A percentile compares a stretch with the other conserved stretches of the same genome.
Evolutionary conservation across 129 eudicot species (phyloP).

Genomic region (Flaveria bidentis): DNA sequence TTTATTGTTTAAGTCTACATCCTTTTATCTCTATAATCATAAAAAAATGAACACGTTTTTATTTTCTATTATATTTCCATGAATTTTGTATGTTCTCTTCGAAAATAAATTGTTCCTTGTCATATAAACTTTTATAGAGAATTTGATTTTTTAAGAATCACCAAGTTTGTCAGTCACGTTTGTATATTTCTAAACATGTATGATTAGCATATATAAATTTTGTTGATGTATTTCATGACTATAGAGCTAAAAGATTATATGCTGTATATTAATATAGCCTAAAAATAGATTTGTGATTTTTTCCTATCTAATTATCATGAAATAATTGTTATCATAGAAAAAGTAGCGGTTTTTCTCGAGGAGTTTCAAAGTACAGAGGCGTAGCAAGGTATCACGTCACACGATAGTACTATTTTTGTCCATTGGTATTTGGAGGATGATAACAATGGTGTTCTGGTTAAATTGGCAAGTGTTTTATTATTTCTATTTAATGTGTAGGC

Average conservation of each 20-base stretch:
- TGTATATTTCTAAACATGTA: background rate
- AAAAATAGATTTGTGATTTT: background rate
- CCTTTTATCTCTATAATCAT: background rate
- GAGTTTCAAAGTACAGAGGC: constrained; percentile 92
- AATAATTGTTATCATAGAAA: constrained; percentile 37
- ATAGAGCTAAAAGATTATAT: background rate
- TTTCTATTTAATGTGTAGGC: constrained; percentile 53
- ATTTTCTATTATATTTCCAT: background rate
- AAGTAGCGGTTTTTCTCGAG: constrained; percentile 92
- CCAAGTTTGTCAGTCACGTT: background rate
- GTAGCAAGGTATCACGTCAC: constrained; percentile 69
- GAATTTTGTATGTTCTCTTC: background rate
- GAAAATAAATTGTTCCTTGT: background rate
- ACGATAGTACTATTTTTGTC: background rate
- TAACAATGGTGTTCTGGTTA: constrained; percentile 1
- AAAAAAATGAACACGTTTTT: background rate
- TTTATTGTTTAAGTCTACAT: constrained; percentile 2
- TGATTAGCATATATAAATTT: background rate
- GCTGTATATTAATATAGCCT: no score
- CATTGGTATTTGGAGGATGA: constrained; percentile 3
- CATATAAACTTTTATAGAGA: background rate
- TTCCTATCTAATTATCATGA: background rate
- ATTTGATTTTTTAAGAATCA: background rate
- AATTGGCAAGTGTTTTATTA: constrained; percentile 7
- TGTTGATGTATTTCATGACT: background rate